Conservation (phyloP, 2,329 filamentous ascomycete genomes). For the Paraphoma chrysanthemicola region DNA sequence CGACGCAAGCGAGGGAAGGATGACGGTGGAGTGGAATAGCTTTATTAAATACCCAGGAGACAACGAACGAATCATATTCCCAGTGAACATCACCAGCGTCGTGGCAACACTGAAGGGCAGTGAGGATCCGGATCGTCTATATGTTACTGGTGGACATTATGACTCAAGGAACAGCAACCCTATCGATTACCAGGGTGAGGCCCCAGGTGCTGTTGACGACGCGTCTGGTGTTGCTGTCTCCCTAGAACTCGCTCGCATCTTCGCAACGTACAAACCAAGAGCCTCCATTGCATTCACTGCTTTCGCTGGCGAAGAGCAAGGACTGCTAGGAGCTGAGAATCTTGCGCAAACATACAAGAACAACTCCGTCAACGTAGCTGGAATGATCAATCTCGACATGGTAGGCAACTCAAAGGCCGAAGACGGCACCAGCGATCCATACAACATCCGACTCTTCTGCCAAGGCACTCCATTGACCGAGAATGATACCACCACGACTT, state of each 20-base stretch:
- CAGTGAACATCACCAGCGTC: constrained; percentile 60
- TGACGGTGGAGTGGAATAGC: constrained; percentile 59
- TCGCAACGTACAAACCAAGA: constrained; percentile 54
- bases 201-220: constrained; percentile 63
- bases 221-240: constrained; percentile 46
- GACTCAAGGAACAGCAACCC: constrained; percentile 58
- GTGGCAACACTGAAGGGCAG: constrained; percentile 54
- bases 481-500: constrained; percentile 39
- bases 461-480: constrained; percentile 56
- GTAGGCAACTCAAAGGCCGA: constrained; percentile 57
- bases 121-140: constrained; percentile 55
- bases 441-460: constrained; percentile 61
- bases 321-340: constrained; percentile 57
- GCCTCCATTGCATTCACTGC: constrained; percentile 62
- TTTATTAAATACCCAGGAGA: constrained; percentile 53
- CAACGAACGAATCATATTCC: constrained; percentile 51
- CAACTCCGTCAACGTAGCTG: constrained; percentile 58
- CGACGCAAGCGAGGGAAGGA: constrained; percentile 52
- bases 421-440: constrained; percentile 51
- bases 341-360: constrained; percentile 60
- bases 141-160: constrained; percentile 63
- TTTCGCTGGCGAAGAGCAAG: constrained; percentile 64
- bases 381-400: constrained; percentile 63
- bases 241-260: constrained; percentile 60
- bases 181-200: constrained; percentile 57